Evolutionary conservation across 2,329 filamentous ascomycete genomes (phyloP), one percentile per base, ranked within the genome.

Genomic region (Penicillium thymicola): DNA sequence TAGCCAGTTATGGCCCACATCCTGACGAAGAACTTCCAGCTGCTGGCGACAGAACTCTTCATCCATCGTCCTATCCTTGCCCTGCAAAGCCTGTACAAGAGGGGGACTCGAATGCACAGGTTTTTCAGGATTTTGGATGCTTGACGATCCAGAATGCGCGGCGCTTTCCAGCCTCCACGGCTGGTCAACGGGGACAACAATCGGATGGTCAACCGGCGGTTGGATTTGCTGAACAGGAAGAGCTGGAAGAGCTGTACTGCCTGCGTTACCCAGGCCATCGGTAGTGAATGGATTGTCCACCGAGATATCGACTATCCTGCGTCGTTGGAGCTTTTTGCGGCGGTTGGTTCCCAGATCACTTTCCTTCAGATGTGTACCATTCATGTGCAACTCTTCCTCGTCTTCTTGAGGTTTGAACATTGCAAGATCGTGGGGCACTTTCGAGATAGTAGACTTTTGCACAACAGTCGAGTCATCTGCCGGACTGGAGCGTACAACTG

Each of bases 1-100:
- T 38, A 99, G 82, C 82, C 96, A 99, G 37, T 87, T 89, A 65
- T 87, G 90, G 32, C 92, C 92, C 62, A 96, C 87, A 67, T 93
- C 90, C 67, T 88, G 88, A 59, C 92, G 88, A 52, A 97, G 77
- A 3, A 89, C 86, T 73, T 96, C 92, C 53, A 97, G 88, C 73
- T 94, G 94, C 71, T 89, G 89, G 55, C 89, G 86, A 74, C 96
- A 97, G 8, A 90, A 79, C 67, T 94, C 90, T 52, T 89, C 88
- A 57, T 85, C 84, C 42, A 84, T 61, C 34, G 65, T 60, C 70
- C 70, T 74, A 44, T 75, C 72, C 34, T 68, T 65, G 38, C 58
- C 58, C 16, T 67, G 63, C 14, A 60, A 58, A 36, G 65, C 64
- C 46, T 69, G 67, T 27, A 69, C 52, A 37, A 66, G 57, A 23